These are phyloP conservation scores for Alternaria rosae DNA, from an alignment of 2,329 filamentous ascomycete species.

Conservation along the genomic window DNA sequence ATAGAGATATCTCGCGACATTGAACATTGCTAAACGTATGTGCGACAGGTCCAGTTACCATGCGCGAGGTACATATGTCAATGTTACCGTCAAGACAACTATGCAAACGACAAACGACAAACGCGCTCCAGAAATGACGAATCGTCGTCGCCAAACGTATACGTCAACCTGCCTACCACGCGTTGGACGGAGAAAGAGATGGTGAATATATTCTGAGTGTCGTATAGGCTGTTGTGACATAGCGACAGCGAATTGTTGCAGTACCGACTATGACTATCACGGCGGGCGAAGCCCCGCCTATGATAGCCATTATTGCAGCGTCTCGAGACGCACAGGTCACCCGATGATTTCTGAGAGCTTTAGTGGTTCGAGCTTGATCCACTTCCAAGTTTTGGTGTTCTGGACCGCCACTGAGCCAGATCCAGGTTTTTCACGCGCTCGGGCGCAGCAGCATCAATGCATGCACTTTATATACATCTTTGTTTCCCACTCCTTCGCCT, in stretches of 20 bases:
- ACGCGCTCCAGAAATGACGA: too few species aligned
- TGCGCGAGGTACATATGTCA: neutral
- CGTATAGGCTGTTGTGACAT: accelerated
- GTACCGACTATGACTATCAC: neutral
- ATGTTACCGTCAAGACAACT: neutral
- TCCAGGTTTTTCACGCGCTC: neutral
- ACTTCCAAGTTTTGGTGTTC: neutral
- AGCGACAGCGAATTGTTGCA: too few species aligned
- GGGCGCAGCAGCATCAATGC: accelerated
- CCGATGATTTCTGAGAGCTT: neutral
- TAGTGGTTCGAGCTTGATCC: neutral
- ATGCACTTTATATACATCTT: too few species aligned
- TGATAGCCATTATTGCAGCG: neutral
- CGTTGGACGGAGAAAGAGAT: neutral
- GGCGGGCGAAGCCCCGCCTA: neutral
- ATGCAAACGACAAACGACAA: too few species aligned
- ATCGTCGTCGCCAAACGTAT: neutral
- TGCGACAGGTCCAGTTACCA: neutral
- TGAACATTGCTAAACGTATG: neutral
- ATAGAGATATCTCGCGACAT: too few species aligned
- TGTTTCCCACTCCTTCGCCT: too few species aligned
- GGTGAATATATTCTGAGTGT: neutral
- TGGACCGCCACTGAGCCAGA: neutral
- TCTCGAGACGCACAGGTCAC: neutral
- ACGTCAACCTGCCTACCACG: accelerated